These are phyloP conservation scores for Spizellomyces punctatus DNA, from an alignment of 192 early-diverging fungal genomes.

Conservation along the genomic window DNA sequence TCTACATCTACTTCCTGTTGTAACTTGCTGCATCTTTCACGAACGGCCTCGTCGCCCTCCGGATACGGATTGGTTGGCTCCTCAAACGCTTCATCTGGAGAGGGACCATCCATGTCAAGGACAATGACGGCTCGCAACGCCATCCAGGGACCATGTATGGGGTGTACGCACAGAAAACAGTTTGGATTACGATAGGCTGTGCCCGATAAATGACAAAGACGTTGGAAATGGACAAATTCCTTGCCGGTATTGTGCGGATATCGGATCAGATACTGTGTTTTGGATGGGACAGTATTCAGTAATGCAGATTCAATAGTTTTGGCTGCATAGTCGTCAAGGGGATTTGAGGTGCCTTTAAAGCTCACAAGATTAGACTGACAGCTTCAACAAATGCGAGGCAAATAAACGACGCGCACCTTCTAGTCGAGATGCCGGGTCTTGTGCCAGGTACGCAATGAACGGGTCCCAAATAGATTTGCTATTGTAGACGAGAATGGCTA, in stretches of 20 bases:
- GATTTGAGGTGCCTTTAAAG: background rate
- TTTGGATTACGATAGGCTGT: constrained; percentile 29
- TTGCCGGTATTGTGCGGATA: constrained; percentile 33
- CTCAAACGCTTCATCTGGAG: background rate
- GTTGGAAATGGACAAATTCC: constrained; percentile 43
- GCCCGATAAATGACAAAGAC: constrained; percentile 26
- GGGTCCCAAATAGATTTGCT: constrained; percentile 32
- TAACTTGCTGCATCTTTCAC: constrained; percentile 16
- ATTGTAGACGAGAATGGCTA: constrained; percentile 37
- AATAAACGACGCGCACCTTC: background rate
- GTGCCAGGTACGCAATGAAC: constrained; percentile 18
- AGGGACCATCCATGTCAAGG: constrained; percentile 35
- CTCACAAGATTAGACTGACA: background rate
- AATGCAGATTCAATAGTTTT: background rate
- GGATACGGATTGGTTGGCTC: constrained; percentile 25
- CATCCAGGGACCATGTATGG: constrained; percentile 40
- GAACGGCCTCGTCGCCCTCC: background rate
- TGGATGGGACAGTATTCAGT: background rate
- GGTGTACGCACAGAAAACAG: constrained; percentile 38
- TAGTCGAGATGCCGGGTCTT: constrained; percentile 6
- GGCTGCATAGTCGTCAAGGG: background rate
- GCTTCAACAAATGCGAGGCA: background rate
- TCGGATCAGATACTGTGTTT: constrained; percentile 13
- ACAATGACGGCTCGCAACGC: constrained; percentile 41
- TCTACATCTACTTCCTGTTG: constrained; percentile 21